Conservation (phyloP, 768 basidiomycete genomes). For the Suillus sp. region DNA sequence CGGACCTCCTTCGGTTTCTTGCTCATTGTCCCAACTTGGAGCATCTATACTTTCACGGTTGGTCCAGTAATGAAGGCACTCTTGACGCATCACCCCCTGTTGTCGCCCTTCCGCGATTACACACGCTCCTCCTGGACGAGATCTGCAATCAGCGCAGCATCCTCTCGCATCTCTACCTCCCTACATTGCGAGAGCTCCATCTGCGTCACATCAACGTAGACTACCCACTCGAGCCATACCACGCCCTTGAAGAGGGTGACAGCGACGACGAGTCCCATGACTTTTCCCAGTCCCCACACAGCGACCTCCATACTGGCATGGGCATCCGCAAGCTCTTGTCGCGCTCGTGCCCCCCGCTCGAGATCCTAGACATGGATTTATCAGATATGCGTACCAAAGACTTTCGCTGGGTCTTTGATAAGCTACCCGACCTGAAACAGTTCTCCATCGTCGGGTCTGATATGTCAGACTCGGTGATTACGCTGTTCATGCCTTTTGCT, state of each 20-base stretch:
- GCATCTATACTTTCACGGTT: constrained; percentile 57
- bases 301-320: constrained; percentile 80
- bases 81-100: constrained; percentile 36
- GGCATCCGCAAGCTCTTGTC: constrained; percentile 66
- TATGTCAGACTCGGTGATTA: constrained; percentile 74
- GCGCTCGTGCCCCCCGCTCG: constrained; percentile 64
- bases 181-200: constrained; percentile 58
- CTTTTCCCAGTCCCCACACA: constrained; percentile 75
- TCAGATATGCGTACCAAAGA: constrained; percentile 86
- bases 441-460: constrained; percentile 81
- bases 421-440: constrained; percentile 52
- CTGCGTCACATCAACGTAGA: constrained; percentile 72
- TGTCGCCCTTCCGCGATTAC: constrained; percentile 59
- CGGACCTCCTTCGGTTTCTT: constrained; percentile 61
- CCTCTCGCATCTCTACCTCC: constrained; percentile 64
- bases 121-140: constrained; percentile 54
- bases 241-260: constrained; percentile 57
- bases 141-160: constrained; percentile 66
- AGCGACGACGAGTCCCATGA: constrained; percentile 75
- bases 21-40: constrained; percentile 62
- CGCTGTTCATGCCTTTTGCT: constrained; percentile 51
- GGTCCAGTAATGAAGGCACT: constrained; percentile 46
- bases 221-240: constrained; percentile 38
- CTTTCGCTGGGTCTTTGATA: constrained; percentile 67
- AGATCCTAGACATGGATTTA: constrained; percentile 74